Percentiles rank a stretch among this genome's conserved stretches.
Evolutionary conservation across 2,329 filamentous ascomycete species (phyloP).

Genomic region (Talaromyces sp.): DNA sequence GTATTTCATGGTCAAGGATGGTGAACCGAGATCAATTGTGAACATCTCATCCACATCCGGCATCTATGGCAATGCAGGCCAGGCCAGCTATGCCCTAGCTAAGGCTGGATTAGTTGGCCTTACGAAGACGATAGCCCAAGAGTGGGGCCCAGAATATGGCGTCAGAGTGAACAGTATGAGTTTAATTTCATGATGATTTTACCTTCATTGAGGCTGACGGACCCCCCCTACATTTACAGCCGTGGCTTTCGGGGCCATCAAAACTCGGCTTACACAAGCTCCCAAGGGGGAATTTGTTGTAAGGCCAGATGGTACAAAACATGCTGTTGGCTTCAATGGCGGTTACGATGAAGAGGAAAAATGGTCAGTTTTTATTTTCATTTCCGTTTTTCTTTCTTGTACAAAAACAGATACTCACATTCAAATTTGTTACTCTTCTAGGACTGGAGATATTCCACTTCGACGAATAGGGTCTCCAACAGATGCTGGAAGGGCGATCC

Average conservation of each 20-base stretch:
- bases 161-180: background rate
- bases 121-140: slow-evolving; percentile 51
- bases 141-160: slow-evolving; percentile 39
- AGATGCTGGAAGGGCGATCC: background rate
- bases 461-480: background rate
- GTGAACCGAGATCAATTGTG: slow-evolving; percentile 33
- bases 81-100: slow-evolving; percentile 50
- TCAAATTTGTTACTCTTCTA: background rate
- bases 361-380: too few relatives aligned
- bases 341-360: background rate
- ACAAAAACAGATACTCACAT: background rate
- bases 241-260: background rate
- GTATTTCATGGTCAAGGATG: background rate
- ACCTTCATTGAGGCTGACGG: too few relatives aligned
- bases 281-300: background rate
- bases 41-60: slow-evolving; percentile 50
- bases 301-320: background rate
- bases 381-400: too few relatives aligned
- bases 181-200: too few relatives aligned
- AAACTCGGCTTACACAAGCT: background rate
- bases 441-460: background rate
- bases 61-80: slow-evolving; percentile 49
- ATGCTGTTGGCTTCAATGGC: background rate
- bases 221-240: too few relatives aligned
- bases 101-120: slow-evolving; percentile 50